Conservation (phyloP, 2,329 filamentous ascomycete species). For the Sporothrix luriei region DNA sequence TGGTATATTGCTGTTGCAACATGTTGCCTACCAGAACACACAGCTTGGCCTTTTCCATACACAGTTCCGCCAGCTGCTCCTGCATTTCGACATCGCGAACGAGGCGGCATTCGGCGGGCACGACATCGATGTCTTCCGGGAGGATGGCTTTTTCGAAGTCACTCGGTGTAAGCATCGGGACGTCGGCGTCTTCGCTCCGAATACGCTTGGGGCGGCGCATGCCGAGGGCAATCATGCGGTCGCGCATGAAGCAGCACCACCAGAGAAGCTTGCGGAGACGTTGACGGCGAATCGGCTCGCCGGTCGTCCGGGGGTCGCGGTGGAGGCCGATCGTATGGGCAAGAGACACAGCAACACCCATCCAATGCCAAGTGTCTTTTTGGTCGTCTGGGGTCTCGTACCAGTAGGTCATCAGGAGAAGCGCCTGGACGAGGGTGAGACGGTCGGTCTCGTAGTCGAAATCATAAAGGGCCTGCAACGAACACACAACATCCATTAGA, state of each 20-base stretch:
- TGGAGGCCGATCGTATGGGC: slow-evolving; percentile 93
- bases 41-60: slow-evolving; percentile 86
- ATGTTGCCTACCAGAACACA: slow-evolving; percentile 89
- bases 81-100: slow-evolving; percentile 73
- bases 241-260: slow-evolving; percentile 97
- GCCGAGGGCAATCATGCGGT: slow-evolving; percentile 86
- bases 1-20: slow-evolving; percentile 87
- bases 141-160: slow-evolving; percentile 81
- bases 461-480: slow-evolving; percentile 75
- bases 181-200: slow-evolving; percentile 90
- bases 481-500: slow-evolving; percentile 30
- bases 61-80: slow-evolving; percentile 79
- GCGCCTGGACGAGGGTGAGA: slow-evolving; percentile 81
- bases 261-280: slow-evolving; percentile 93
- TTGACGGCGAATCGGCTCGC: slow-evolving; percentile 72
- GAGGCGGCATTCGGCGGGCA: slow-evolving; percentile 70
- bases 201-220: slow-evolving; percentile 92
- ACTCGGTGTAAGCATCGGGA: slow-evolving; percentile 80
- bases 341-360: slow-evolving; percentile 91
- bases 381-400: slow-evolving; percentile 96
- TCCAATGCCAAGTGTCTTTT: slow-evolving; percentile 99
- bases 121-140: slow-evolving; percentile 66
- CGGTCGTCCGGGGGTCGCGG: slow-evolving; percentile 74
- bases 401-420: slow-evolving; percentile 95
- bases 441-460: slow-evolving; percentile 94